phyloP scores from a whole-genome alignment of 192 early-diverging fungal species.

The Umbelopsis sp. region DNA sequence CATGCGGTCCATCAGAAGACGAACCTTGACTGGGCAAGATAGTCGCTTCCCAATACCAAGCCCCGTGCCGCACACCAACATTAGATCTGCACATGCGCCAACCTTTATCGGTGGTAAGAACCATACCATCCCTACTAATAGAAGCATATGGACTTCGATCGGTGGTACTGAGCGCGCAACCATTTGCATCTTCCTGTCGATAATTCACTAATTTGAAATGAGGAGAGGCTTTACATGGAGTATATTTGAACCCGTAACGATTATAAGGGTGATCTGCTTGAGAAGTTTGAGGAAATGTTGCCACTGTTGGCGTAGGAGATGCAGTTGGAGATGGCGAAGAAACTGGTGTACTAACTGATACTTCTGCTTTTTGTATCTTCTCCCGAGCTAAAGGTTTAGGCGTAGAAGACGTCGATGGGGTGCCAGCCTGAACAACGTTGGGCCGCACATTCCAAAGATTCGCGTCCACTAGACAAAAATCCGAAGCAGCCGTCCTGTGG shows the following conservation, averaged over 20 bases:
- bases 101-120: conserved; percentile 63
- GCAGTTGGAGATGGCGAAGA: conserved; percentile 24
- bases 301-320: conserved; percentile 5
- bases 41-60: conserved; percentile 66
- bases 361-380: conserved; percentile 32
- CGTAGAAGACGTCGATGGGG: background rate
- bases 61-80: conserved; percentile 60
- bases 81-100: conserved; percentile 68
- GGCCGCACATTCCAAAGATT: conserved; percentile 66
- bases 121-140: conserved; percentile 57
- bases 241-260: conserved; percentile 63
- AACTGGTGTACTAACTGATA: conserved; percentile 25
- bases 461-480: conserved; percentile 59
- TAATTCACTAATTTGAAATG: conserved; percentile 49
- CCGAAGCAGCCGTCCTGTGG: conserved; percentile 59
- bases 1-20: conserved; percentile 54
- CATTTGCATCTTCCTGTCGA: conserved; percentile 50
- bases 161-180: conserved; percentile 52
- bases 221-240: conserved; percentile 54
- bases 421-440: conserved; percentile 36
- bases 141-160: conserved; percentile 64
- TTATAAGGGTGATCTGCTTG: conserved; percentile 59
- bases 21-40: conserved; percentile 37
- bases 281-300: conserved; percentile 4
- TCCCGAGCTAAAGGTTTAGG: conserved; percentile 25